Conservation (phyloP, 1,284 basidiomycete genomes). For the Polyporus tsugae region DNA sequence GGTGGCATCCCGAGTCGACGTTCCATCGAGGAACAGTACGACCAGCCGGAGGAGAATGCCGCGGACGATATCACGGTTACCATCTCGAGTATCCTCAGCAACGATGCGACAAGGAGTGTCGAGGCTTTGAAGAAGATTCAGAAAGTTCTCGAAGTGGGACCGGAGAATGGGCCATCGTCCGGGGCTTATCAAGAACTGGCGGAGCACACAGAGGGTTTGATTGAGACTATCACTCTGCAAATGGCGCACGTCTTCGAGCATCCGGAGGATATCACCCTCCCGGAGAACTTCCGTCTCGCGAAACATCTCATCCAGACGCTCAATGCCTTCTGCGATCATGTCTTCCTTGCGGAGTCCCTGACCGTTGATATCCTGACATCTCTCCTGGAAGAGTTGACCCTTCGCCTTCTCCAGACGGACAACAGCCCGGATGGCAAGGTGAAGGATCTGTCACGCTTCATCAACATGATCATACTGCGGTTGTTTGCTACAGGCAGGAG, state of each 20-base stretch:
- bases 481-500: slow-evolving; percentile 91
- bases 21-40: slow-evolving; percentile 22
- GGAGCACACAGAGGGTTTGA: slow-evolving; percentile 85
- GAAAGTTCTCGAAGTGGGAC: slow-evolving; percentile 77
- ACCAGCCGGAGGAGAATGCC: slow-evolving; percentile 31
- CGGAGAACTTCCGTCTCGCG: slow-evolving; percentile 88
- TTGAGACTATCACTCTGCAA: slow-evolving; percentile 88
- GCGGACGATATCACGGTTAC: slow-evolving; percentile 75
- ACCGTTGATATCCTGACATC: slow-evolving; percentile 83
- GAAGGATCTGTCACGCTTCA: slow-evolving; percentile 92
- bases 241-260: slow-evolving; percentile 91
- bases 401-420: slow-evolving; percentile 91
- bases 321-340: slow-evolving; percentile 90
- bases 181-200: slow-evolving; percentile 80
- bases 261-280: slow-evolving; percentile 74
- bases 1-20: slow-evolving; percentile 16
- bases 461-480: slow-evolving; percentile 97
- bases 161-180: slow-evolving; percentile 74
- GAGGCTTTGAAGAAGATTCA: slow-evolving; percentile 94
- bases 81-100: slow-evolving; percentile 86
- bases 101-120: slow-evolving; percentile 87
- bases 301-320: slow-evolving; percentile 97
- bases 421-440: slow-evolving; percentile 79
- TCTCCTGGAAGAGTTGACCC: slow-evolving; percentile 87
- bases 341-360: slow-evolving; percentile 81